Percentiles rank a stretch among this genome's conserved stretches.
phyloP scores from a whole-genome alignment of 176 grass and related monocot genomes.

The Avena sativa region DNA sequence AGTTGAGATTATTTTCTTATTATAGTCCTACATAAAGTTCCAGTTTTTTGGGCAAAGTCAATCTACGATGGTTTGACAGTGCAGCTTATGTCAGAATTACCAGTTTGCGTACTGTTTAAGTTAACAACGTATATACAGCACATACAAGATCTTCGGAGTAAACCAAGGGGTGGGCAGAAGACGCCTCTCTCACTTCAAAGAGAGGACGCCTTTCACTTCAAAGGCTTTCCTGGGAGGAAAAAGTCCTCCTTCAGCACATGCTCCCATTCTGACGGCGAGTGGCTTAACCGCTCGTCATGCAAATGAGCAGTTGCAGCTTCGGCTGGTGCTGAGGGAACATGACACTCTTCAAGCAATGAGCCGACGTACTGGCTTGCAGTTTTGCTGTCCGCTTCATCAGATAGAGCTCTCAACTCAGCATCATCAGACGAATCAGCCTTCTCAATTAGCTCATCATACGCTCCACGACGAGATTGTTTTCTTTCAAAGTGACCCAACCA shows the following conservation, averaged over 20 bases:
- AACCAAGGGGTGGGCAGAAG: background rate
- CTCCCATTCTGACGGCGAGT: constrained; percentile 52
- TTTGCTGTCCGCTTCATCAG: constrained; percentile 30
- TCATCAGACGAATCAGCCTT: background rate
- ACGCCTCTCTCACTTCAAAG: background rate
- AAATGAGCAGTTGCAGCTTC: background rate
- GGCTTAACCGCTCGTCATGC: constrained; percentile 11
- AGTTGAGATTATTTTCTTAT: background rate
- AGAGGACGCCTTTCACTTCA: background rate
- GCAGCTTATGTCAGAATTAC: background rate
- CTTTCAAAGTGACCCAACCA: background rate
- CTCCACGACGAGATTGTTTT: background rate
- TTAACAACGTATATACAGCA: constrained; percentile 35
- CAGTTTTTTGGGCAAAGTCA: background rate
- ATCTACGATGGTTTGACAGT: background rate
- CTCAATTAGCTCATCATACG: background rate
- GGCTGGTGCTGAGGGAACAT: background rate
- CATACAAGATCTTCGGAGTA: background rate
- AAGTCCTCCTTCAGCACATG: constrained; percentile 61
- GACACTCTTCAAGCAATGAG: constrained; percentile 4
- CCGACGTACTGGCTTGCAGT: background rate
- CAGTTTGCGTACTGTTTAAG: background rate
- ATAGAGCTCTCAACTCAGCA: background rate
- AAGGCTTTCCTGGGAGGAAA: constrained; percentile 33
- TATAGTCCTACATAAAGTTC: background rate